Conservation (phyloP, 495 filamentous ascomycete species). For the Symbiotaphrina buchneri region DNA sequence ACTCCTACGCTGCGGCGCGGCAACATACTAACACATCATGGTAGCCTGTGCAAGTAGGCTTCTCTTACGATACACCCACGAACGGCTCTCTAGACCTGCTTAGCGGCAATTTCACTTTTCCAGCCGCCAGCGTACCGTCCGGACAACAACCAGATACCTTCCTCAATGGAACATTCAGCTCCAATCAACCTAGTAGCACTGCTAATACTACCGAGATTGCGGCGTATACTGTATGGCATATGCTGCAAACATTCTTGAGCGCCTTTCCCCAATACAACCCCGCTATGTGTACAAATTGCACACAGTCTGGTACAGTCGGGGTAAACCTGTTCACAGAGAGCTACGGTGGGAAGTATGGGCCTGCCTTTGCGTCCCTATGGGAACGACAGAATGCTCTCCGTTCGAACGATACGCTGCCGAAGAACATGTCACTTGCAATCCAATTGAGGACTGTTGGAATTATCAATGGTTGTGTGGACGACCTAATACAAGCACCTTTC, state of each 20-base stretch:
- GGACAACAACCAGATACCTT: conserved; percentile 18
- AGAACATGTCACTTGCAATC: conserved; percentile 17
- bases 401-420: conserved; percentile 11
- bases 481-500: conserved; percentile 12
- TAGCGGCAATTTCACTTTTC: conserved; percentile 6
- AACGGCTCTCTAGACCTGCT: conserved; percentile 17
- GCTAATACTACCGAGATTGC: conserved; percentile 44
- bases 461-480: conserved; percentile 20
- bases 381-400: conserved; percentile 18
- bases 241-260: conserved; percentile 41
- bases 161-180: conserved; percentile 43
- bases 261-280: conserved; percentile 45
- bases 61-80: conserved; percentile 17
- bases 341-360: conserved; percentile 24
- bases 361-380: conserved; percentile 19
- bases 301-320: conserved; percentile 14
- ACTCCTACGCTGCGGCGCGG: no score
- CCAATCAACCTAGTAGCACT: conserved; percentile 23
- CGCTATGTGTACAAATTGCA: conserved; percentile 18
- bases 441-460: conserved; percentile 18
- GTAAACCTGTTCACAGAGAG: conserved; percentile 22
- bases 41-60: conserved; percentile 15
- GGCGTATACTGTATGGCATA: conserved; percentile 41
- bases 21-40: no score
- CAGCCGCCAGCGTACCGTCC: conserved; percentile 7